phyloP scores from a whole-genome alignment of 1,139 yeast species.

The Diutina siamensis region DNA sequence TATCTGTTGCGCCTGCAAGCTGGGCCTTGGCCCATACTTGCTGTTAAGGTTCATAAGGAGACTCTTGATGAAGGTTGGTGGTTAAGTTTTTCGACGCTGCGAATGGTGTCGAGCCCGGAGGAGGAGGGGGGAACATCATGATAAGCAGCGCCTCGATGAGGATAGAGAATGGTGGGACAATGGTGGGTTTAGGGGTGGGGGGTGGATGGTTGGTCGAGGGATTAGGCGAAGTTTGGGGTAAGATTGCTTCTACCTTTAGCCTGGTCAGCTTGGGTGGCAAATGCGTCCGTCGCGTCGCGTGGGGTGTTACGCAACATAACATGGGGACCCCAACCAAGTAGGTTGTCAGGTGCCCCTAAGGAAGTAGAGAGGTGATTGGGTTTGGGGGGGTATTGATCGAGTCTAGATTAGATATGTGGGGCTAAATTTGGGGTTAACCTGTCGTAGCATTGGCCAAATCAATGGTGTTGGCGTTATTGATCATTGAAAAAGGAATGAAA shows the following conservation, averaged over 20 bases:
- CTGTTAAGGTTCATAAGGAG: constrained; percentile 6
- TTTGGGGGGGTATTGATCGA: too few relatives aligned
- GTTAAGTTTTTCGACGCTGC: background rate
- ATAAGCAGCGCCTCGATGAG: too few relatives aligned
- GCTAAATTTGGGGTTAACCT: too few relatives aligned
- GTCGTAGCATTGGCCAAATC: too few relatives aligned
- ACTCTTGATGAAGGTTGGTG: background rate
- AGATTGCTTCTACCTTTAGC: background rate
- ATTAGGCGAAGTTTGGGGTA: too few relatives aligned
- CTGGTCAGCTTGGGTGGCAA: background rate
- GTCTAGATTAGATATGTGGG: too few relatives aligned
- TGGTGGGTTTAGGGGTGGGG: background rate
- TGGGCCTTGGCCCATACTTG: constrained; percentile 8
- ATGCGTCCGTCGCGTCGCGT: background rate
- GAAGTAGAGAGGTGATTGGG: too few relatives aligned
- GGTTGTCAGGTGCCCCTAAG: too few relatives aligned
- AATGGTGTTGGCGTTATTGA: background rate
- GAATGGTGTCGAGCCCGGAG: background rate
- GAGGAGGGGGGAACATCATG: background rate
- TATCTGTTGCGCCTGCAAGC: constrained; percentile 32
- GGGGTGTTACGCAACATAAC: background rate
- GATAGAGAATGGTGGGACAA: background rate
- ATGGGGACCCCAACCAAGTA: too few relatives aligned
- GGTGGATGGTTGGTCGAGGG: too few relatives aligned
- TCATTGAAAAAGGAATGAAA: background rate